Evolutionary conservation across 75 land plant genomes (phyloP), one percentile per base, ranked within the genome.

Genomic region (Selaginella tamariscina): DNA sequence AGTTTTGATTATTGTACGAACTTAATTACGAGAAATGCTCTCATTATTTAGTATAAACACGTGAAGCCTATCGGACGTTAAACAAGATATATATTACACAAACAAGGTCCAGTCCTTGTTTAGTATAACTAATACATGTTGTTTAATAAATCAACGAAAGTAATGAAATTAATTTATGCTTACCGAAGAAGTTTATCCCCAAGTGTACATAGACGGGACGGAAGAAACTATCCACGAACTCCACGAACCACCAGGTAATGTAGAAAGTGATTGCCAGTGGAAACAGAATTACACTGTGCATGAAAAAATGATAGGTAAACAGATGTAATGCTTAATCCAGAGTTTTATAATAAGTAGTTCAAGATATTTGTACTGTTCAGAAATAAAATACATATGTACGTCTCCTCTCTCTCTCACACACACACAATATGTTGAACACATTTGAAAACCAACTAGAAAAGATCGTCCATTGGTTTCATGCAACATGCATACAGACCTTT

Each of bases 211-310:
- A 88, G 9, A 88, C 79, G 32, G 92, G 92, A n/a, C 83, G 80
- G 72, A 87, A 87, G 60, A 87, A 82, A 13, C 86, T 80, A 79
- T 84, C 86, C 57, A 87, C 84, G 71, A 88, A 88, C 68, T 75
- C 78, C 67, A 88, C 77, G 66, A 88, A 88, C 88, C 88, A 88
- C 87, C 87, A 87, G 20, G 91, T 87, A 32, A 82, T 80, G 65
- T 87, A 87, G 77, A 87, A 87, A 28, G 92, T 85, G 44, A 85
- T 80, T 23, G 83, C 92, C 27, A 88, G 84, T 31, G 92, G 92
- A 74, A 88, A 70, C 1, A 85, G 72, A 55, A 88, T 88, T 67
- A 88, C 88, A 79, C 88, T 84, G 87, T 81, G 39, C 0, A 79
- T 5, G 49, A 39, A 5, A 39, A 15, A 39, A 5, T 5, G 49